These are phyloP conservation scores for Alternaria angustiovoidea DNA, from an alignment of 2,329 filamentous ascomycete genomes.

Conservation along the genomic window DNA sequence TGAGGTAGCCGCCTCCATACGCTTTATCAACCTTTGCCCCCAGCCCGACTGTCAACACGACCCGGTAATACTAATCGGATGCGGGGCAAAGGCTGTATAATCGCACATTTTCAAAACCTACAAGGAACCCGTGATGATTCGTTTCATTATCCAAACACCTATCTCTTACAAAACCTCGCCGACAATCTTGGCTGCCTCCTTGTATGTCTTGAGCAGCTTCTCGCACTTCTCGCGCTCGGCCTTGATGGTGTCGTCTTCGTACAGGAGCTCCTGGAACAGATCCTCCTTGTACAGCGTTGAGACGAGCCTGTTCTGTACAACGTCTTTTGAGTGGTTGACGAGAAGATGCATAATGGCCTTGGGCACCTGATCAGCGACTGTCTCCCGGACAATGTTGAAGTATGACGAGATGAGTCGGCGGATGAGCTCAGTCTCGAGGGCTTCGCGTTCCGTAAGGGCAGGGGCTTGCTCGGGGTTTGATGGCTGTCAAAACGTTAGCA, in stretches of 20 bases:
- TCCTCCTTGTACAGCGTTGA: conserved; percentile 94
- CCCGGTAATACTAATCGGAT: conserved; percentile 1
- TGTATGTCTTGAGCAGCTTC: conserved; percentile 92
- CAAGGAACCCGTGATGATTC: conserved; percentile 9
- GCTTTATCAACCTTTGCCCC: conserved; percentile 1
- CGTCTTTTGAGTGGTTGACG: conserved; percentile 98
- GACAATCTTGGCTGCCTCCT: conserved; percentile 97
- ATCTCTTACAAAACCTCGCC: conserved; percentile 73
- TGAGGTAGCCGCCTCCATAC: conserved; percentile 22
- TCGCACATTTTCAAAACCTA: conserved; percentile 20
- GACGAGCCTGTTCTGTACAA: conserved; percentile 95
- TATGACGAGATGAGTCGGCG: conserved; percentile 96
- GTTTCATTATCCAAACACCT: conserved; percentile 25
- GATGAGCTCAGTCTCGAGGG: conserved; percentile 97
- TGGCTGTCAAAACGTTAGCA: conserved; percentile 43
- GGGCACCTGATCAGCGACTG: conserved; percentile 97
- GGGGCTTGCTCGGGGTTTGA: conserved; percentile 70
- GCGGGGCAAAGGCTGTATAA: conserved; percentile 3
- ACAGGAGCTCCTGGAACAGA: conserved; percentile 89
- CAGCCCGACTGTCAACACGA: neutral
- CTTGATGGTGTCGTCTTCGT: conserved; percentile 97
- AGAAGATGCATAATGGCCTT: conserved; percentile 99
- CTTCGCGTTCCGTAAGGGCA: conserved; percentile 91
- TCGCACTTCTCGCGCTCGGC: conserved; percentile 98
- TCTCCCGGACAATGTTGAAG: conserved; percentile 98